Percentiles rank a stretch among this genome's conserved stretches.
These are phyloP conservation scores for Debaryomyces sp. DNA, from an alignment of 1,139 yeast genomes.

Conservation along the genomic window DNA sequence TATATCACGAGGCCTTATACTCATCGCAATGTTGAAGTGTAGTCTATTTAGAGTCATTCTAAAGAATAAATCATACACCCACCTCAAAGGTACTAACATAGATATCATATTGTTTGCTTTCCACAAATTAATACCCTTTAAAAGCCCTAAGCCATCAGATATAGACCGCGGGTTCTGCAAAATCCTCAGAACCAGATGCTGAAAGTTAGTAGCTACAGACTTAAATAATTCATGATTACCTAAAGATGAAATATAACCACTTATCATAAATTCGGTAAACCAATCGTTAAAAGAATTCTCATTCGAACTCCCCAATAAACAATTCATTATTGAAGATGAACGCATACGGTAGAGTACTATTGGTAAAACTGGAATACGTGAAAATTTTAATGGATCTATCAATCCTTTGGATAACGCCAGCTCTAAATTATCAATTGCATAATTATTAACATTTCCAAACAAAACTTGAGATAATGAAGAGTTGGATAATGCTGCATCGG, in stretches of 20 bases:
- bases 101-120: conserved; percentile 37
- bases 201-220: conserved; percentile 14
- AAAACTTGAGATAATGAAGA: conserved; percentile 21
- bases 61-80: conserved; percentile 41
- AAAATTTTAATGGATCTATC: conserved; percentile 43
- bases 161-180: conserved; percentile 6
- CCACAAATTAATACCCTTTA: conserved; percentile 32
- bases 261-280: conserved; percentile 39
- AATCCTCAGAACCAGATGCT: conserved; percentile 2
- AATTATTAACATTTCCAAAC: conserved; percentile 20
- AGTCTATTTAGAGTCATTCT: conserved; percentile 46
- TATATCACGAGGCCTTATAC: conserved; percentile 37
- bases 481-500: conserved; percentile 10
- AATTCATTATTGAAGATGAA: conserved; percentile 34
- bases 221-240: conserved; percentile 38
- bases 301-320: conserved; percentile 23
- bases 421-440: conserved; percentile 34
- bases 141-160: conserved; percentile 4
- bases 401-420: conserved; percentile 37
- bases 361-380: conserved; percentile 46
- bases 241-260: conserved; percentile 41
- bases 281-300: conserved; percentile 21
- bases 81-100: conserved; percentile 37
- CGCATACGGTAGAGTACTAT: conserved; percentile 44
- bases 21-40: conserved; percentile 41